These are phyloP conservation scores for Lachancea quebecensis DNA, from an alignment of 805 yeast species.

Conservation along the genomic window DNA sequence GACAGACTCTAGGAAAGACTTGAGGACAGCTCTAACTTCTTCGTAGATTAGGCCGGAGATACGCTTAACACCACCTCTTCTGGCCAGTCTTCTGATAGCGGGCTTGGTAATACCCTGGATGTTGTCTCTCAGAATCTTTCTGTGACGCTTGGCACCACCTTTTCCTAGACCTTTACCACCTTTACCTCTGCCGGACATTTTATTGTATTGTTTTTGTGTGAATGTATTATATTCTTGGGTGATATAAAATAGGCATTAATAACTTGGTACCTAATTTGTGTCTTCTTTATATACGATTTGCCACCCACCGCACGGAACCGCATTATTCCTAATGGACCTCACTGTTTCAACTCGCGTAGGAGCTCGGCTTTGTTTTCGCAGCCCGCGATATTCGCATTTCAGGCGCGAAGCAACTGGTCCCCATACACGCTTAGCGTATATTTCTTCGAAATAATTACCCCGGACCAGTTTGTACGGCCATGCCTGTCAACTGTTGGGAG, in stretches of 20 bases:
- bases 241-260: too few species aligned
- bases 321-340: too few species aligned
- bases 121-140: constrained; percentile 98
- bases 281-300: too few species aligned
- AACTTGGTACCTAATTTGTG: too few species aligned
- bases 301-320: too few species aligned
- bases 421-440: not conserved
- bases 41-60: constrained; percentile 96
- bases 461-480: too few species aligned
- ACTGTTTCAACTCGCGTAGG: too few species aligned
- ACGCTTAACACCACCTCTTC: constrained; percentile 99
- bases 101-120: constrained; percentile 99
- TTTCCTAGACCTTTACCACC: constrained; percentile 99
- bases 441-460: too few species aligned
- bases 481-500: too few species aligned
- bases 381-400: constrained; percentile 3
- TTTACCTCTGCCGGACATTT: constrained; percentile 98
- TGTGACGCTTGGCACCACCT: constrained; percentile 99
- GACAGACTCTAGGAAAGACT: constrained; percentile 91
- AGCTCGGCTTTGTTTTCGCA: not conserved
- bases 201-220: not conserved
- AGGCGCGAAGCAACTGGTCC: constrained; percentile 4
- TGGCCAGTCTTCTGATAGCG: constrained; percentile 98
- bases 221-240: not conserved
- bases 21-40: constrained; percentile 94